Evolutionary conservation across 306 rosid genomes (phyloP).

Genomic region (Vicia villosa): DNA sequence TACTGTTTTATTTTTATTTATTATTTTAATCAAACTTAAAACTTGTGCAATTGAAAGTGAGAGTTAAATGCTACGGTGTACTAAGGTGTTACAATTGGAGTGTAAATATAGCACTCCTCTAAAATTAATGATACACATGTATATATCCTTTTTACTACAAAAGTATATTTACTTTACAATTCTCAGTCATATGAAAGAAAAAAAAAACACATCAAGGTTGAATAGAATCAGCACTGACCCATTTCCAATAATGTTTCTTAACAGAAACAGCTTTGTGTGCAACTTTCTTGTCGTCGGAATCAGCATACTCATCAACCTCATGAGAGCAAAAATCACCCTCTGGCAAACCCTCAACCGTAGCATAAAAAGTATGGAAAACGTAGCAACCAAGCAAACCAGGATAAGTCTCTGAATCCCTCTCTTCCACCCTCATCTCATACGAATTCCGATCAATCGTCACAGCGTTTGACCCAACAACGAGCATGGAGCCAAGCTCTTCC

Average conservation of each 20-base stretch:
- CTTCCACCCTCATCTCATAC: constrained; percentile 73
- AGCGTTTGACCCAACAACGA: constrained; percentile 28
- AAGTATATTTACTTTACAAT: too few relatives aligned
- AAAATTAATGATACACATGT: too few relatives aligned
- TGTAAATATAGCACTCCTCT: too few relatives aligned
- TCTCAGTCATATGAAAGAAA: too few relatives aligned
- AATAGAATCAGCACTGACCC: constrained; percentile 72
- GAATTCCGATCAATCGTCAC: constrained; percentile 72
- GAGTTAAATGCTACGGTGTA: too few relatives aligned
- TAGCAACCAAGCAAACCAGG: constrained; percentile 94
- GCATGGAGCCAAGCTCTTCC: constrained; percentile 83
- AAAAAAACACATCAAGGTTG: constrained; percentile 38
- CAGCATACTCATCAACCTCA: constrained; percentile 67
- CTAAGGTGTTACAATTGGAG: too few relatives aligned
- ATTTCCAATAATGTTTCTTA: constrained; percentile 90
- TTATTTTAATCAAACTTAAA: too few relatives aligned
- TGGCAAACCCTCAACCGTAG: constrained; percentile 73
- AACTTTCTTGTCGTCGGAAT: constrained; percentile 38
- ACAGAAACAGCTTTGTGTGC: constrained; percentile 71
- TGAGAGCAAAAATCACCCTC: constrained; percentile 76
- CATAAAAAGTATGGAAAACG: constrained; percentile 73
- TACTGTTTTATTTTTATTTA: too few relatives aligned
- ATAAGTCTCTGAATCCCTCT: constrained; percentile 72
- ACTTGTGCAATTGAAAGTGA: too few relatives aligned
- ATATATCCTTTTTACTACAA: too few relatives aligned